Evolutionary conservation across 805 yeast genomes (phyloP).

Genomic region (Priceomyces carsonii): DNA sequence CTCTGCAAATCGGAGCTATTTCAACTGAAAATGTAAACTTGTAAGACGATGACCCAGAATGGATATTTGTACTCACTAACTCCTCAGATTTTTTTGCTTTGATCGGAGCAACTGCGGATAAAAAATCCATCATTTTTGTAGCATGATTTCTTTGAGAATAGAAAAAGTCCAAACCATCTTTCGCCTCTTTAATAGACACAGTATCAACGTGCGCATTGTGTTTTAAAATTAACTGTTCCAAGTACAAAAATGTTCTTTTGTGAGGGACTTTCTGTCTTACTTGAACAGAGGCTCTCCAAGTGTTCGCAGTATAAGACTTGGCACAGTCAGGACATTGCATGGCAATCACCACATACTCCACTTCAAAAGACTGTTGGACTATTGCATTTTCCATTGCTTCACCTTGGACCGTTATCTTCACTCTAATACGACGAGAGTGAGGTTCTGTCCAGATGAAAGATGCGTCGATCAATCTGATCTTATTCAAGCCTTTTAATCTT

Average conservation of each 20-base stretch:
- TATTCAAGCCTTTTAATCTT: conserved; percentile 82
- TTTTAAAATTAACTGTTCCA: conserved; percentile 91
- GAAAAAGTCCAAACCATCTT: conserved; percentile 93
- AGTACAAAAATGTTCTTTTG: conserved; percentile 91
- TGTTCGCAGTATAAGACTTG: conserved; percentile 91
- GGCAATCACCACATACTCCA: conserved; percentile 88
- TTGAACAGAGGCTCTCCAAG: conserved; percentile 98
- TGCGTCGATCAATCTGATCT: conserved; percentile 89
- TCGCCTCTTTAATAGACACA: conserved; percentile 86
- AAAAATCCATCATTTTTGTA: conserved; percentile 87
- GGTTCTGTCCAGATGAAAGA: conserved; percentile 99
- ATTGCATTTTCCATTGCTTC: conserved; percentile 92
- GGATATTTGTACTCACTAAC: conserved; percentile 88
- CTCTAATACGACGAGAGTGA: conserved; percentile 90
- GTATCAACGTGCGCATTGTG: conserved; percentile 94
- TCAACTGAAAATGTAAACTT: conserved; percentile 93
- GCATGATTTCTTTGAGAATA: conserved; percentile 90
- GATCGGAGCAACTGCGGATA: conserved; percentile 81
- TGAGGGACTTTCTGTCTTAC: conserved; percentile 97
- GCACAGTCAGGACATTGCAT: conserved; percentile 99
- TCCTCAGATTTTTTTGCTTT: conserved; percentile 85
- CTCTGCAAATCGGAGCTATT: conserved; percentile 95
- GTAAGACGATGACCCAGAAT: conserved; percentile 82
- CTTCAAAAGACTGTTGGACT: conserved; percentile 92
- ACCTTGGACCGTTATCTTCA: conserved; percentile 93